phyloP scores from a whole-genome alignment of 1,284 basidiomycete species.

The Termitomyces sp. region DNA sequence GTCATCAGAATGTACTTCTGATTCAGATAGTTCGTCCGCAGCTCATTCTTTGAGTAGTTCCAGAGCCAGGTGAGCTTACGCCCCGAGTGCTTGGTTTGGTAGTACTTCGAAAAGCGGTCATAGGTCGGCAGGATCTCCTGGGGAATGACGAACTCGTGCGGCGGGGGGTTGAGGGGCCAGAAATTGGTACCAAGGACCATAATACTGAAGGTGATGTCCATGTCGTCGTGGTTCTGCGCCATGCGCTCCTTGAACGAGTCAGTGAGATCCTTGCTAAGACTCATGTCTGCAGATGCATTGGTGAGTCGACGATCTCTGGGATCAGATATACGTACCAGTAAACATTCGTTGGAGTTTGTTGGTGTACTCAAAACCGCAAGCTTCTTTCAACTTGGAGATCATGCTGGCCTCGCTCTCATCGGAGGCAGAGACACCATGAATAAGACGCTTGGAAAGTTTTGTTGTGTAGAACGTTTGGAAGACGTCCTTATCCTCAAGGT shows the following conservation, averaged over 20 bases:
- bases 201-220: constrained; percentile 88
- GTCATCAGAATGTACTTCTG: constrained; percentile 97
- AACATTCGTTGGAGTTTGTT: constrained; percentile 99
- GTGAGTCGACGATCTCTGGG: background rate
- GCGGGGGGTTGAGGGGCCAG: constrained; percentile 87
- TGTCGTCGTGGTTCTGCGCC: constrained; percentile 76
- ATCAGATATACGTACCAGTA: constrained; percentile 57
- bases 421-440: constrained; percentile 89
- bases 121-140: constrained; percentile 83
- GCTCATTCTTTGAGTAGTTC: constrained; percentile 96
- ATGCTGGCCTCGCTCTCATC: constrained; percentile 97
- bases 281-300: constrained; percentile 67
- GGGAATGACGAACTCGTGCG: constrained; percentile 87
- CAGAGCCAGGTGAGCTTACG: constrained; percentile 97
- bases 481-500: constrained; percentile 98
- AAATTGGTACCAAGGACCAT: constrained; percentile 96
- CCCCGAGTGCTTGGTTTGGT: constrained; percentile 90
- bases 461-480: constrained; percentile 99
- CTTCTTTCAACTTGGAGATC: constrained; percentile 98
- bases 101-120: constrained; percentile 91
- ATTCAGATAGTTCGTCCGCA: constrained; percentile 87
- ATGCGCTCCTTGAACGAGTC: constrained; percentile 96
- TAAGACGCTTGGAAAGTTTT: constrained; percentile 92
- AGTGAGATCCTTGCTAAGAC: constrained; percentile 92
- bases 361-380: constrained; percentile 98